Evolutionary conservation across 805 yeast genomes (phyloP).

Genomic region (Candida sphagnicola): DNA sequence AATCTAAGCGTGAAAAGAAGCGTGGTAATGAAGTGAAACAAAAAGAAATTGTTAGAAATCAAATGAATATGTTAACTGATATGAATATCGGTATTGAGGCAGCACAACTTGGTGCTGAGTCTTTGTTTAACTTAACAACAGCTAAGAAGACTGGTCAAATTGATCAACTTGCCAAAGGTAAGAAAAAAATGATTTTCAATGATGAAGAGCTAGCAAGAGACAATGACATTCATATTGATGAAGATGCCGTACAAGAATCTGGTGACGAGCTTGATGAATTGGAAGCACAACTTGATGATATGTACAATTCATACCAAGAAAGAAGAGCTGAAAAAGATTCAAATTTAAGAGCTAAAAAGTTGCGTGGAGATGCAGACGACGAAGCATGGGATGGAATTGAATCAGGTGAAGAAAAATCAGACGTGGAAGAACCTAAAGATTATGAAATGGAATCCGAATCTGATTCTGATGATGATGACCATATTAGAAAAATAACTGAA

Average conservation of each 20-base stretch:
- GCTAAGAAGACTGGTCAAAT: slow-evolving; percentile 87
- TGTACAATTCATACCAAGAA: slow-evolving; percentile 72
- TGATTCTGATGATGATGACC: slow-evolving; percentile 71
- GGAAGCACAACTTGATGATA: slow-evolving; percentile 76
- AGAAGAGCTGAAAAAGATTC: slow-evolving; percentile 66
- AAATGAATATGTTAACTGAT: slow-evolving; percentile 94
- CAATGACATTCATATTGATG: slow-evolving; percentile 51
- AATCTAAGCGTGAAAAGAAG: slow-evolving; percentile 76
- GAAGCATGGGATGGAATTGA: slow-evolving; percentile 76
- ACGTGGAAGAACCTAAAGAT: slow-evolving; percentile 36
- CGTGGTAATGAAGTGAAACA: slow-evolving; percentile 78
- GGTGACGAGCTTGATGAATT: slow-evolving; percentile 60
- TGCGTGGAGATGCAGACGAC: slow-evolving; percentile 73
- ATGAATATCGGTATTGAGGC: slow-evolving; percentile 93
- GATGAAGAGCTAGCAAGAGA: slow-evolving; percentile 52
- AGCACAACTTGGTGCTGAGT: slow-evolving; percentile 70
- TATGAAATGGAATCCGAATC: slow-evolving; percentile 38
- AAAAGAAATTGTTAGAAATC: slow-evolving; percentile 85
- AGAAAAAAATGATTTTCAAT: slow-evolving; percentile 57
- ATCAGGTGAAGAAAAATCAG: slow-evolving; percentile 38
- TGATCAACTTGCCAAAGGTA: slow-evolving; percentile 71
- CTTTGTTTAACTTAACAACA: slow-evolving; percentile 75
- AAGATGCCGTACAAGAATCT: slow-evolving; percentile 24
- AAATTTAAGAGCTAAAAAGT: slow-evolving; percentile 61
- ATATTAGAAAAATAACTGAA: slow-evolving; percentile 56